A percentile compares a stretch with the other conserved stretches of the same genome.
phyloP scores from a whole-genome alignment of 257 asterid genomes.

The Nicotiana tabacum region DNA sequence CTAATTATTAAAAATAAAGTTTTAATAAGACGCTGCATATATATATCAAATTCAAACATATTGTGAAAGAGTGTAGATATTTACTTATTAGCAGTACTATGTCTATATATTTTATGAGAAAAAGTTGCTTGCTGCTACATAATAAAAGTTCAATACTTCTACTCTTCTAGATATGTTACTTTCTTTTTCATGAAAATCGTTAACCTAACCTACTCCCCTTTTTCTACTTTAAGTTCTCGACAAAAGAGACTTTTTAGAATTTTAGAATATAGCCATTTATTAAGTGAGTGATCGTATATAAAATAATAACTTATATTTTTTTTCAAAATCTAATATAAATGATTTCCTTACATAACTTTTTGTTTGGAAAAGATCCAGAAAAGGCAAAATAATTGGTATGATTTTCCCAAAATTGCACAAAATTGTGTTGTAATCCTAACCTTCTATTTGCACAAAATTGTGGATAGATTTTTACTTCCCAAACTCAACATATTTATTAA shows the following conservation, averaged over 20 bases:
- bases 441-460: neutral
- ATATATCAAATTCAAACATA: too few species aligned
- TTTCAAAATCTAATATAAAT: neutral
- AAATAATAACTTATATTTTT: neutral
- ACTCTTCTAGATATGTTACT: neutral
- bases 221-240: neutral
- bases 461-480: neutral
- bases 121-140: too few species aligned
- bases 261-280: neutral
- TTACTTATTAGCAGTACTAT: too few species aligned
- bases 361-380: neutral
- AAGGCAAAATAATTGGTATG: neutral
- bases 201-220: neutral
- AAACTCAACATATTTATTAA: neutral
- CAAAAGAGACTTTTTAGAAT: neutral
- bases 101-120: too few species aligned
- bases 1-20: too few species aligned
- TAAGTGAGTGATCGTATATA: neutral
- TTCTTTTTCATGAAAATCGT: neutral
- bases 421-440: neutral
- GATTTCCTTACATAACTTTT: neutral
- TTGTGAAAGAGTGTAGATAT: too few species aligned
- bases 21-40: too few species aligned
- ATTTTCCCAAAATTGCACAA: neutral
- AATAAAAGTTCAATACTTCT: too few species aligned